Evolutionary conservation across 2,329 filamentous ascomycete genomes (phyloP).

Genomic region (Arthrinium puccinioides): DNA sequence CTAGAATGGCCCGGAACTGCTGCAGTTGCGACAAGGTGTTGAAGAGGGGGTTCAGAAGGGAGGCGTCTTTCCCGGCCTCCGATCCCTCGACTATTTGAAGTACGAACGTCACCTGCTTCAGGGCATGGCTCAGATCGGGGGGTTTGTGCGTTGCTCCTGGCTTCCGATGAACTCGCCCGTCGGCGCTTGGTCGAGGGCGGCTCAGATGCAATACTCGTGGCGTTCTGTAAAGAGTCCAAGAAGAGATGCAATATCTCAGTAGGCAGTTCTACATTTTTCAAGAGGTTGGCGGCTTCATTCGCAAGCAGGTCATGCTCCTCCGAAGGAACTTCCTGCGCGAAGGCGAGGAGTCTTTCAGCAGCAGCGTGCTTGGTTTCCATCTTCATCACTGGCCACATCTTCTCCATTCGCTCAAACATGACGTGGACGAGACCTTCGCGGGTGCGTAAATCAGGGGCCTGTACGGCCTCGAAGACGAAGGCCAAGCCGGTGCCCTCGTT

Average conservation of each 20-base stretch:
- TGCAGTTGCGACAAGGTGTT: constrained; percentile 80
- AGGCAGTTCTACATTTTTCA: constrained; percentile 67
- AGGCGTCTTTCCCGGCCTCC: constrained; percentile 64
- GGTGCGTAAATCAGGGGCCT: constrained; percentile 29
- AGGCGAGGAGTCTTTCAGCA: constrained; percentile 55
- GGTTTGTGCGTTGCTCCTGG: not conserved
- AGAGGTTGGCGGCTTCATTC: constrained; percentile 61
- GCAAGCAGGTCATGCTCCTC: constrained; percentile 34
- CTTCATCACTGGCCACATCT: constrained; percentile 69
- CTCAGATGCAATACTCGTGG: constrained; percentile 64
- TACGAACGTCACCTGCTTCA: constrained; percentile 77
- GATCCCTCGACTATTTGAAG: constrained; percentile 83
- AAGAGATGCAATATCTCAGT: constrained; percentile 66
- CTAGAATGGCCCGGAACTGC: constrained; percentile 71
- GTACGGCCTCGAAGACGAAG: constrained; percentile 40
- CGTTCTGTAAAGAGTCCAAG: constrained; percentile 65
- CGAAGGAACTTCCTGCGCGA: constrained; percentile 40
- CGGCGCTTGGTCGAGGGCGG: constrained; percentile 69
- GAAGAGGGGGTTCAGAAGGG: constrained; percentile 75
- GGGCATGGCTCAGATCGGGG: constrained; percentile 45
- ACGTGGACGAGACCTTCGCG: constrained; percentile 52
- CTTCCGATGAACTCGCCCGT: constrained; percentile 38
- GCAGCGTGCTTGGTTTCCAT: constrained; percentile 50
- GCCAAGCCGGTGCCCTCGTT: constrained; percentile 47
- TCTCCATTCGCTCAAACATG: constrained; percentile 61